Base-by-base conservation (phyloP, 306 rosid genomes). In the Rosa lucieae region DNA sequence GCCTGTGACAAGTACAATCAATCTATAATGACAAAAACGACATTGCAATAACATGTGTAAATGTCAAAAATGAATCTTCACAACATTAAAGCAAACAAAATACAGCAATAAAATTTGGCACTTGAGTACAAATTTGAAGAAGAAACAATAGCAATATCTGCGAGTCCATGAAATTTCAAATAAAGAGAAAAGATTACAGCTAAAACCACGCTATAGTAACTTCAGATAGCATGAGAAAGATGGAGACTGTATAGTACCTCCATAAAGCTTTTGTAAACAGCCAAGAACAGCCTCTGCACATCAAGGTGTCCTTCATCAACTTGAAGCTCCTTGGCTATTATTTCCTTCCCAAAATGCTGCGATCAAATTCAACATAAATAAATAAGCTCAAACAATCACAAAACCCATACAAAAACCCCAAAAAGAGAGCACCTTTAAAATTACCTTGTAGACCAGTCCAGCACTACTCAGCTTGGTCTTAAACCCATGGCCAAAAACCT, bases 391-490 rank as follows among this genome's bases (percentile, higher is more conserved):
- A 61, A 23, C 58, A 52, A 77, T 78, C 51, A 55, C 62, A 74
- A 62, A 26, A 0, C n/a, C 23, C 61, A 70, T 3, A 53, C 18
- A 17, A 48, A 17, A 55, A 70, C 18, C 21, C 23, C 52, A 2
- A 58, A n/a, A 43, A 53, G 32, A 13, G 2, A 10, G 6, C 14
- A n/a, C 17, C 63, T 5, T 17, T 47, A 15, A n/a, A 65, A 39
- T 11, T 76, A 96, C 99, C 96, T 93, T 96, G 73, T 90, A 96
- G 76, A 93, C 93, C 82, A 96, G 92, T 66, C 99, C 99, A 72
- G 98, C 99, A 75, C 98, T 96, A 29, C 99, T 96, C 14, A 96
- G 91, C 83, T 96, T 96, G 49, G 98, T 93, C 62, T 89, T 85
- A 86, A 96, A 93, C 72, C 98, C 96, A 76, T 91, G 92, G 5